Evolutionary conservation across 805 yeast genomes (phyloP).

Genomic region (Yarrowia osloensis): DNA sequence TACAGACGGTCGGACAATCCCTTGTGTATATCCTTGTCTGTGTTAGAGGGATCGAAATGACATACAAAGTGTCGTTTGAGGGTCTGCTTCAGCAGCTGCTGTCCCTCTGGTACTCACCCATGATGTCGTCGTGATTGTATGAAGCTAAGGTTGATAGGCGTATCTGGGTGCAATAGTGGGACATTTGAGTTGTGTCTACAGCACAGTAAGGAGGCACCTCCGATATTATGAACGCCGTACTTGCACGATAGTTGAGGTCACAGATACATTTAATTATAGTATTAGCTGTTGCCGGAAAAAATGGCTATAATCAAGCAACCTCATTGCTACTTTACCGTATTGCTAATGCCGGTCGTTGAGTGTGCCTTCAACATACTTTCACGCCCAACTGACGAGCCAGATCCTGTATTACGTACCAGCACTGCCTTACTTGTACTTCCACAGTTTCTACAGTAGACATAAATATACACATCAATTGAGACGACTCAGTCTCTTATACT

Average conservation of each 20-base stretch:
- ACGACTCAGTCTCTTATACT: not conserved
- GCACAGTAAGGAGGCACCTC: not conserved
- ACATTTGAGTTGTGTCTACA: constrained; percentile 15
- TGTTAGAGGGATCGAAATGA: not conserved
- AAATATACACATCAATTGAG: constrained; percentile 19
- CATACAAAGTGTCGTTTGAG: not conserved
- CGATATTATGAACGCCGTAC: too few species aligned
- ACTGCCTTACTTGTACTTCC: too few species aligned
- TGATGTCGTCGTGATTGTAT: constrained; percentile 5
- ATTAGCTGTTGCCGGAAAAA: too few species aligned
- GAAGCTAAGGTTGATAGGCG: constrained; percentile 24
- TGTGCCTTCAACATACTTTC: too few species aligned
- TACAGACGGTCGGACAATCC: constrained; percentile 74
- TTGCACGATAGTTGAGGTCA: too few species aligned
- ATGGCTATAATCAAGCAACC: too few species aligned
- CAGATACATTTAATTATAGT: not conserved
- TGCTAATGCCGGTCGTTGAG: too few species aligned
- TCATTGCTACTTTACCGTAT: too few species aligned
- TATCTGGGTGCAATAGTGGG: constrained; percentile 2
- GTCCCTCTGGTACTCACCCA: constrained; percentile 8
- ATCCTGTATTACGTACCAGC: too few species aligned
- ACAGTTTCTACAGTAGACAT: not conserved
- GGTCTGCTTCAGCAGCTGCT: not conserved
- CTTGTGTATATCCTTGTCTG: constrained; percentile 64
- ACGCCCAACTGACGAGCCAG: too few species aligned